Percentiles rank a stretch among this genome's conserved stretches.
Conservation (phyloP, 2,329 filamentous ascomycete genomes). For the Periconia sp. region DNA sequence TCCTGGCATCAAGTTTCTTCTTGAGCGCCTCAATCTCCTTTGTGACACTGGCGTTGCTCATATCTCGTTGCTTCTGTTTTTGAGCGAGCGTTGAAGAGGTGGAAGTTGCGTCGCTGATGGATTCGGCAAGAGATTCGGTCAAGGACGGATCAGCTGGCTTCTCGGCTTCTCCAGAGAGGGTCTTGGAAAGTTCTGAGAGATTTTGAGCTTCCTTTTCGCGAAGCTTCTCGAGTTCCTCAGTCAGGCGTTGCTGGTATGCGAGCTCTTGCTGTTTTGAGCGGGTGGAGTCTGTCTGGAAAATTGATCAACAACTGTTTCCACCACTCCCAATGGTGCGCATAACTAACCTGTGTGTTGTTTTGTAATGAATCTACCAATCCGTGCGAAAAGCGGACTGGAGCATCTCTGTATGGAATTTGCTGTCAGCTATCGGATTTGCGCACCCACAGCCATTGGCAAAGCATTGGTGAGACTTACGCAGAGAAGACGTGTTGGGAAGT, state of each 20-base stretch:
- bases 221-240: conserved; percentile 79
- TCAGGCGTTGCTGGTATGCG: conserved; percentile 84
- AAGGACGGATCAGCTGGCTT: conserved; percentile 25
- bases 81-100: conserved; percentile 40
- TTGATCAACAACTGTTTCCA: background rate
- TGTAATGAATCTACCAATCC: conserved; percentile 82
- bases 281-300: conserved; percentile 77
- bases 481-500: conserved; percentile 63
- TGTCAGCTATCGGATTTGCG: conserved; percentile 21
- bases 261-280: conserved; percentile 82
- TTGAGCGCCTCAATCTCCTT: conserved; percentile 60
- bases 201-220: conserved; percentile 69
- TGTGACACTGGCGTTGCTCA: conserved; percentile 56
- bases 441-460: background rate
- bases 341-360: conserved; percentile 75
- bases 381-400: conserved; percentile 73
- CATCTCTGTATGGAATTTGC: conserved; percentile 53
- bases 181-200: conserved; percentile 69
- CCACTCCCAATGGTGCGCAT: background rate
- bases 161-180: conserved; percentile 54
- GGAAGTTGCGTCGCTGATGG: conserved; percentile 39
- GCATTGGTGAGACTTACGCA: conserved; percentile 52
- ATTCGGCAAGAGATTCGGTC: conserved; percentile 39
- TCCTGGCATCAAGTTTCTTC: conserved; percentile 53
- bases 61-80: conserved; percentile 48